Percentiles rank a stretch among this genome's conserved stretches.
Evolutionary conservation across 331 rosid species (phyloP).

Genomic region (Acacia pycnantha): DNA sequence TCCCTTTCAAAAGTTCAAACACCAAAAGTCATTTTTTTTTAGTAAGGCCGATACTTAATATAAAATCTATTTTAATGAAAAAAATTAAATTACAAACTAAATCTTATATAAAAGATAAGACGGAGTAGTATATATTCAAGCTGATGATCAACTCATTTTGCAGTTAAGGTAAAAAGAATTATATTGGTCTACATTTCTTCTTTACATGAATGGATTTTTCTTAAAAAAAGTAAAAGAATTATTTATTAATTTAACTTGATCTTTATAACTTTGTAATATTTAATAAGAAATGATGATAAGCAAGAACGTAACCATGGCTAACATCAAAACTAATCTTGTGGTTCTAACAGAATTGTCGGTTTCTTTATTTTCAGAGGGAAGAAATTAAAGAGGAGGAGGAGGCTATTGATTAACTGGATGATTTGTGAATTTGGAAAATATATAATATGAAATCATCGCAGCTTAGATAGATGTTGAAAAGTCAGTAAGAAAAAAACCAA

Average conservation of each 20-base stretch:
- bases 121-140: too few species aligned
- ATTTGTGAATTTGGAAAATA: neutral
- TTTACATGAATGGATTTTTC: neutral
- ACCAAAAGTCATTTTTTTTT: neutral
- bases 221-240: too few species aligned
- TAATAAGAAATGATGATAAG: too few species aligned
- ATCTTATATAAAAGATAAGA: too few species aligned
- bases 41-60: too few species aligned
- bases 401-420: neutral
- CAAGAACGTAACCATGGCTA: too few species aligned
- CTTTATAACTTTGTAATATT: neutral
- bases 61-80: too few species aligned
- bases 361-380: neutral
- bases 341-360: neutral
- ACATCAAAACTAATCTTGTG: neutral
- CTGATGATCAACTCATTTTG: neutral
- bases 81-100: too few species aligned
- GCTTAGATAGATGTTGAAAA: neutral
- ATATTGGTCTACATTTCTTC: neutral
- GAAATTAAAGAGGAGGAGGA: neutral
- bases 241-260: too few species aligned
- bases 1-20: neutral
- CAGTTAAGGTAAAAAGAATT: neutral
- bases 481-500: neutral
- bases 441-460: too few species aligned